Base-by-base conservation (phyloP, 2,329 filamentous ascomycete genomes). In the Botrytis elliptica region DNA sequence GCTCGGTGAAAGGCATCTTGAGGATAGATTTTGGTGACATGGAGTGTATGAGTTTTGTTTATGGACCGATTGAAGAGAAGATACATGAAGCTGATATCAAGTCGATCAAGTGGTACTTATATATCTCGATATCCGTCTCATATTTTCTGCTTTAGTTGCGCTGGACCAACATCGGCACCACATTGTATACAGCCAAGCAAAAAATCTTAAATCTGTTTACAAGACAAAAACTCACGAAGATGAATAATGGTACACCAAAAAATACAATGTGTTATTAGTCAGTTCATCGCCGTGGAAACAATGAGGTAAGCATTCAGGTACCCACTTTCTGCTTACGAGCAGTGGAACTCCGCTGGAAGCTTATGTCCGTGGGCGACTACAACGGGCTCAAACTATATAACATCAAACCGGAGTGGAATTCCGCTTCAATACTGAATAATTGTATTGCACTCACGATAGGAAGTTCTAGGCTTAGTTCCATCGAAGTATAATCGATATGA, bases 1-100 rank as follows among this genome's bases (percentile, higher is more conserved):
- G 22, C 18, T 72, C 70, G 0, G 59, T 66, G 46, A 71, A 44
- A 55, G 60, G 36, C 70, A 71, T 71, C 7, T 65, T 66, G 55
- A 33, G 18, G 36, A 44, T 62, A 42, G 29, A n/a, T 52, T 20
- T 36, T 10, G 20, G 9, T 25, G 4, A 29, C 2, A 42, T 6
- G 25, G 9, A 25, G 1, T n/a, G 12, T 14, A 20, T 9, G 4
- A 40, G 7, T 57, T 36, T 29, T 8, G 2, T 10, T 36, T 22
- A 18, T 38, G 36, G 14, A n/a, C n/a, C 16, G 22, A 14, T 59
- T 3, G 7, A 60, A 49, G 6, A 7, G 4, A 18, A 14, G 22
- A 38, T 20, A 38, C 29, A 46, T n/a, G 6, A n/a, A 8, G n/a
- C 60, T 46, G 12, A 62, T 46, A 38, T 33, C 12, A 52, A 66